A percentile compares a stretch with the other conserved stretches of the same genome.
Evolutionary conservation across 306 rosid genomes (phyloP).

Genomic region (Malus asiatica): DNA sequence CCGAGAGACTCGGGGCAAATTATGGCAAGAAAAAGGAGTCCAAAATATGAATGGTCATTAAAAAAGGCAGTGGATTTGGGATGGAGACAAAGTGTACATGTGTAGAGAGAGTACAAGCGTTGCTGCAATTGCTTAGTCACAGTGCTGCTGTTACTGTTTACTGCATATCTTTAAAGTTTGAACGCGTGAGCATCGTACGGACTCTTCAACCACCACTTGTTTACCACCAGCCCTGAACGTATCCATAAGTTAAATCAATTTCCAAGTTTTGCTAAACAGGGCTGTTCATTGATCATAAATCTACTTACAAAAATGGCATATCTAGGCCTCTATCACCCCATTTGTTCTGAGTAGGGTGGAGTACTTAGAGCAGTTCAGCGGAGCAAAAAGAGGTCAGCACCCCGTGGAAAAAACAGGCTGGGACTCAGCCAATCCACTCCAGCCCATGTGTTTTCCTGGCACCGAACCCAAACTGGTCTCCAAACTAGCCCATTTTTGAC

Average conservation of each 20-base stretch:
- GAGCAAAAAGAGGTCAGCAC: no score
- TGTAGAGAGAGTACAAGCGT: background rate
- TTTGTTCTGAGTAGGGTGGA: no score
- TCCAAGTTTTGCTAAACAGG: background rate
- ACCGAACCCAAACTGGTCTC: no score
- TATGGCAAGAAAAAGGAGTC: no score
- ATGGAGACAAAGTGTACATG: background rate
- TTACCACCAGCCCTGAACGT: background rate
- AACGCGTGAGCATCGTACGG: conserved; percentile 1
- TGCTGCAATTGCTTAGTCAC: background rate
- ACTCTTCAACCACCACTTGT: background rate
- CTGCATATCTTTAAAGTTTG: background rate
- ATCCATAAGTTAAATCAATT: background rate
- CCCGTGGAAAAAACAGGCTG: no score
- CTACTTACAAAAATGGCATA: background rate
- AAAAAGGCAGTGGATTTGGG: background rate
- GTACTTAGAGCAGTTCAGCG: no score
- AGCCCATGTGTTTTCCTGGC: no score
- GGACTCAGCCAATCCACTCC: no score
- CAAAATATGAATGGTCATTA: background rate
- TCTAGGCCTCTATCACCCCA: background rate
- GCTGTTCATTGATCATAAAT: background rate
- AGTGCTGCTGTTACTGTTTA: background rate
- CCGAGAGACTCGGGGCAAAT: no score
- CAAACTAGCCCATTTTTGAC: no score